Evolutionary conservation across 306 rosid species (phyloP).

Genomic region (Lotus japonicus): DNA sequence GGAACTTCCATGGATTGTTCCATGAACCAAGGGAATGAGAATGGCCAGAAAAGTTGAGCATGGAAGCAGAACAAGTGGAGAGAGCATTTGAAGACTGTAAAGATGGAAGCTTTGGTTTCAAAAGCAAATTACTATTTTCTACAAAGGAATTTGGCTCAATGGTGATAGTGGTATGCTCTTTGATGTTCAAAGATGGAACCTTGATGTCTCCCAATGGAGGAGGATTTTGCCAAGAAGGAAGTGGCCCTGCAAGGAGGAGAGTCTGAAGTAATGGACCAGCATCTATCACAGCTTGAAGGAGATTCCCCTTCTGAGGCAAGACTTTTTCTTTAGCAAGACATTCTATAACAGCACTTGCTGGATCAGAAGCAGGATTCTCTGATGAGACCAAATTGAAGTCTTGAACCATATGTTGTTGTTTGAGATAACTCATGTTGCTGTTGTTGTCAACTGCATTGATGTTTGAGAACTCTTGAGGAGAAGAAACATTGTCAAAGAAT

Average conservation of each 20-base stretch:
- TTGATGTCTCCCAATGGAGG: constrained; percentile 58
- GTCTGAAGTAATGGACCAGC: constrained; percentile 79
- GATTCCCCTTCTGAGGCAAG: constrained; percentile 67
- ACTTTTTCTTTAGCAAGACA: constrained; percentile 31
- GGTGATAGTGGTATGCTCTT: constrained; percentile 18
- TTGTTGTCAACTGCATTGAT: constrained; percentile 38
- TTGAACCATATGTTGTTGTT: constrained; percentile 24
- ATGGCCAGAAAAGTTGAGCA: constrained; percentile 37
- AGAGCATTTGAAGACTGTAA: constrained; percentile 20
- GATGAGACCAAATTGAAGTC: constrained; percentile 27
- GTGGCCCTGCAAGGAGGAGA: constrained; percentile 61
- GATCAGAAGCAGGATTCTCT: constrained; percentile 30
- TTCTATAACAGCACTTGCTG: constrained; percentile 38
- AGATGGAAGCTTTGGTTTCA: neutral
- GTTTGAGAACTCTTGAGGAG: constrained; percentile 67
- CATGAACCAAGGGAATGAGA: constrained; percentile 25
- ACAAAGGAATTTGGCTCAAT: neutral
- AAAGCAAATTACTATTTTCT: neutral
- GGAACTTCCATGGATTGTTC: constrained; percentile 29
- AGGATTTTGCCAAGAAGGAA: constrained; percentile 82
- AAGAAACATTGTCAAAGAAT: constrained; percentile 56
- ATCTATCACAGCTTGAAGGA: constrained; percentile 60
- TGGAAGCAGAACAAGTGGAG: constrained; percentile 54
- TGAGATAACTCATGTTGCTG: constrained; percentile 23
- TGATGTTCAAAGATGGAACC: constrained; percentile 49